phyloP scores from a whole-genome alignment of 208 protist species.

The Trypanosoma scelopori region DNA sequence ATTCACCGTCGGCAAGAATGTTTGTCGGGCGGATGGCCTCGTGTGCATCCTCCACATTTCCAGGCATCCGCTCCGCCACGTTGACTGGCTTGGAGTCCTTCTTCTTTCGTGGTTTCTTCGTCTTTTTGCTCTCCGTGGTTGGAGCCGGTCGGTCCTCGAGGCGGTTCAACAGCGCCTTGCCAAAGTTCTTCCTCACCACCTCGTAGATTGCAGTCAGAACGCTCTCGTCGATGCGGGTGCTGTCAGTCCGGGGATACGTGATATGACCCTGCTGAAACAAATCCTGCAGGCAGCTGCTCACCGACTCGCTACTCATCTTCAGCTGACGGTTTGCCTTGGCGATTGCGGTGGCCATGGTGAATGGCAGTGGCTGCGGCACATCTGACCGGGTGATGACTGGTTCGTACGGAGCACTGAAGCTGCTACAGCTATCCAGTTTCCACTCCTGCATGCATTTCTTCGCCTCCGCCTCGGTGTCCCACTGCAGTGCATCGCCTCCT shows the following conservation, averaged over 20 bases:
- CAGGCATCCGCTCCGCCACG: slow-evolving; percentile 4
- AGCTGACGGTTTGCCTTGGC: slow-evolving; percentile 83
- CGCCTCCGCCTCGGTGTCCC: slow-evolving; percentile 21
- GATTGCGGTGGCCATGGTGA: slow-evolving; percentile 90
- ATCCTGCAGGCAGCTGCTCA: slow-evolving; percentile 82
- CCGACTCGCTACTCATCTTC: slow-evolving; percentile 72
- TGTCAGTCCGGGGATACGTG: slow-evolving; percentile 91
- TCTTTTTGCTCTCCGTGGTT: slow-evolving; percentile 92
- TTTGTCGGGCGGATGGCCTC: slow-evolving; percentile 91
- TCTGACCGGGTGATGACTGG: slow-evolving; percentile 38
- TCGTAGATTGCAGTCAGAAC: slow-evolving; percentile 98
- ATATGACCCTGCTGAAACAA: slow-evolving; percentile 91
- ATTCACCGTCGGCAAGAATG: slow-evolving; percentile 61
- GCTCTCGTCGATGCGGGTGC: slow-evolving; percentile 83
- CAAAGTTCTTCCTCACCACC: slow-evolving; percentile 97
- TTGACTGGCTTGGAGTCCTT: slow-evolving; percentile 35
- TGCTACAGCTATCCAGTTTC: slow-evolving; percentile 20
- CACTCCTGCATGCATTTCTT: slow-evolving; percentile 27
- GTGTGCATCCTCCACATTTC: slow-evolving; percentile 91
- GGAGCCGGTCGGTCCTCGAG: slow-evolving; percentile 30
- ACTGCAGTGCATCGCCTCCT: slow-evolving; percentile 7
- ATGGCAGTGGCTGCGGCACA: slow-evolving; percentile 63
- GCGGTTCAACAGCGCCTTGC: slow-evolving; percentile 94
- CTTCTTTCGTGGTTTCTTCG: slow-evolving; percentile 88
- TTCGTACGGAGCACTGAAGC: slow-evolving; percentile 22